phyloP scores from a whole-genome alignment of 2,329 filamentous ascomycete species.

The Exophiala sp. region DNA sequence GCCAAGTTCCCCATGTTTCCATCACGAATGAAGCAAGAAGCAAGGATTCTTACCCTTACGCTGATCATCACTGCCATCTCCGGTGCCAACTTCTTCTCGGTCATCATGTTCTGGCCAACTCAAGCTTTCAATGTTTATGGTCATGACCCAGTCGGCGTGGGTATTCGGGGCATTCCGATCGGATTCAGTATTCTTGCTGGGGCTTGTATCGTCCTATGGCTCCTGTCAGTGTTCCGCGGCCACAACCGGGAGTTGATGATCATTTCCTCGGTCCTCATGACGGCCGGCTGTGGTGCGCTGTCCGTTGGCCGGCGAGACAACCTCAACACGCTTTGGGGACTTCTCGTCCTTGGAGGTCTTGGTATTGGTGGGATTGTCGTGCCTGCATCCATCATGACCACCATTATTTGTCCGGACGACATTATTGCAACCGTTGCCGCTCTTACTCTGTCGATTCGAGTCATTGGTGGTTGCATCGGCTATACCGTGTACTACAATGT shows the following conservation, averaged over 20 bases:
- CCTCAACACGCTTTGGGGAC: constrained; percentile 49
- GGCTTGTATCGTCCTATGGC: constrained; percentile 52
- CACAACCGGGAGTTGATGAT: constrained; percentile 57
- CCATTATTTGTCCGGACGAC: constrained; percentile 63
- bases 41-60: constrained; percentile 47
- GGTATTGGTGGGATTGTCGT: constrained; percentile 65
- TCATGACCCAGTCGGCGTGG: constrained; percentile 59
- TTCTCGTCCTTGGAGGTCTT: constrained; percentile 56
- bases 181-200: constrained; percentile 59
- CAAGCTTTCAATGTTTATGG: constrained; percentile 61
- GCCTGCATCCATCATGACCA: constrained; percentile 61
- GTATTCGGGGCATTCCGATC: constrained; percentile 60
- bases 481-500: constrained; percentile 55
- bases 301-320: constrained; percentile 49
- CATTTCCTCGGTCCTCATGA: constrained; percentile 57
- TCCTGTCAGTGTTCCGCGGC: constrained; percentile 54
- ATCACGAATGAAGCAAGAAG: constrained; percentile 42
- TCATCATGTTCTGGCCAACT: constrained; percentile 56
- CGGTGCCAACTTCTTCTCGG: constrained; percentile 54
- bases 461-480: constrained; percentile 61
- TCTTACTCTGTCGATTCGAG: constrained; percentile 62
- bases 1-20: constrained; percentile 45
- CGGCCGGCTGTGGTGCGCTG: constrained; percentile 54
- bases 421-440: constrained; percentile 64
- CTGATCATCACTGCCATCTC: constrained; percentile 55